Base-by-base conservation (phyloP, 345 rosid species). In the Durio zibethinus region DNA sequence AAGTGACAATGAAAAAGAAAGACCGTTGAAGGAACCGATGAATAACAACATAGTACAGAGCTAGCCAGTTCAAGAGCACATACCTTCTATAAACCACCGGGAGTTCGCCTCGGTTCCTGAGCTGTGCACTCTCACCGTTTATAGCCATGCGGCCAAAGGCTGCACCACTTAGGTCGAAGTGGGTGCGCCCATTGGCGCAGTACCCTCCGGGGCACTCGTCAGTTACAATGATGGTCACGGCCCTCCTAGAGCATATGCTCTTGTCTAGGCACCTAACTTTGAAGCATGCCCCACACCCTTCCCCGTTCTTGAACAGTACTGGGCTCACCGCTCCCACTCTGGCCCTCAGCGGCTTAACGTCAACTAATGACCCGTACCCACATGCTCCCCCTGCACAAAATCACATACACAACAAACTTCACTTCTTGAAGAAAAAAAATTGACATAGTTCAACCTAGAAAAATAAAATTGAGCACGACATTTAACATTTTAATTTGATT, bases 161-260 rank as follows among this genome's bases (percentile, higher is more conserved):
- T 2, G 99, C 97, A 57, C 98, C 99, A 9, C 99, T 95, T 63
- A 93, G 93, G 83, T 93, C 98, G 83, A 93, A 96, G 81, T 96
- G 99, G 74, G 89, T 80, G 78, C 83, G 87, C 1, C 93, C 88
- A 21, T 81, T 83, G 61, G 88, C 70, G 84, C 98, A 92, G 81
- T 86, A 85, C 5, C 88, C 93, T 2, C 83, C 96, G 2, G 89
- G 99, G 81, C 98, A 90, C 85, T 92, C 96, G 82, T 95, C 99
- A 2, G 93, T 95, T 29, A 90, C 94, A 59, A 95, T 95, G 62
- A 93, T 82, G n/a, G 99, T 95, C 75, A 93, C 98, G 0, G 98
- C 91, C 80, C 92, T 71, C 61, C 90, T 81, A 0, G 99, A 90
- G 83, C 99, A 95, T 29, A 92, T 87, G 80, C 83, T 84, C 80